These are phyloP conservation scores for Phaffomyces thermotolerans DNA, from an alignment of 805 yeast species.

Conservation along the genomic window DNA sequence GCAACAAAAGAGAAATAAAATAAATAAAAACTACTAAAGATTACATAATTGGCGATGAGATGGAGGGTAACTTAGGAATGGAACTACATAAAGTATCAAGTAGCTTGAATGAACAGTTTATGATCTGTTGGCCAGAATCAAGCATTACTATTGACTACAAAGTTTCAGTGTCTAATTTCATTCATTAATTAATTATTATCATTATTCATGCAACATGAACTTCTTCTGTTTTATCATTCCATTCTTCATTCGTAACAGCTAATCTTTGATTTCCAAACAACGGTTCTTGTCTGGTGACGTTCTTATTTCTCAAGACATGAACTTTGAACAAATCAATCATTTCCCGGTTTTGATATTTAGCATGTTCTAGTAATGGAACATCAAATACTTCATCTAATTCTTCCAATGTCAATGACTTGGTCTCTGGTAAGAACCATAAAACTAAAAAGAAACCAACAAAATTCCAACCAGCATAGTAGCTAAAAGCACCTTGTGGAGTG, in stretches of 20 bases:
- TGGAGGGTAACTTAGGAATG: constrained; percentile 1
- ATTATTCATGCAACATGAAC: constrained; percentile 39
- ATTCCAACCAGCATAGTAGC: constrained; percentile 86
- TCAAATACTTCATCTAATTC: constrained; percentile 66
- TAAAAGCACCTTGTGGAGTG: constrained; percentile 79
- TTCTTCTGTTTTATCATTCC: constrained; percentile 54
- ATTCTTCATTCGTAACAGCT: constrained; percentile 53
- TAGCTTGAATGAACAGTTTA: too few relatives aligned
- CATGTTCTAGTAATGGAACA: constrained; percentile 51
- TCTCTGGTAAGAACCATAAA: constrained; percentile 63
- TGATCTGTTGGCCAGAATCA: too few relatives aligned
- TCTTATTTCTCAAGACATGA: constrained; percentile 37
- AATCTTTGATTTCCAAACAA: constrained; percentile 49
- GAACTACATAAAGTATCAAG: too few relatives aligned
- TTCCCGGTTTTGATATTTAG: constrained; percentile 36
- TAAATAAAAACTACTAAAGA: too few relatives aligned
- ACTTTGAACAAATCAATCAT: constrained; percentile 39
- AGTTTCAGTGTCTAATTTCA: neutral
- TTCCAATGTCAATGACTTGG: constrained; percentile 59
- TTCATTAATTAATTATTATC: neutral
- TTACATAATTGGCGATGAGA: neutral
- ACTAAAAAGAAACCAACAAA: constrained; percentile 61
- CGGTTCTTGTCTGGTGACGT: constrained; percentile 45
- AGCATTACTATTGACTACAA: too few relatives aligned
- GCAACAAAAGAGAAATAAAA: neutral